Percentiles rank a stretch among this genome's conserved stretches.
Evolutionary conservation across 1,139 yeast species (phyloP).

Genomic region (Yamadazyma jaroonii): DNA sequence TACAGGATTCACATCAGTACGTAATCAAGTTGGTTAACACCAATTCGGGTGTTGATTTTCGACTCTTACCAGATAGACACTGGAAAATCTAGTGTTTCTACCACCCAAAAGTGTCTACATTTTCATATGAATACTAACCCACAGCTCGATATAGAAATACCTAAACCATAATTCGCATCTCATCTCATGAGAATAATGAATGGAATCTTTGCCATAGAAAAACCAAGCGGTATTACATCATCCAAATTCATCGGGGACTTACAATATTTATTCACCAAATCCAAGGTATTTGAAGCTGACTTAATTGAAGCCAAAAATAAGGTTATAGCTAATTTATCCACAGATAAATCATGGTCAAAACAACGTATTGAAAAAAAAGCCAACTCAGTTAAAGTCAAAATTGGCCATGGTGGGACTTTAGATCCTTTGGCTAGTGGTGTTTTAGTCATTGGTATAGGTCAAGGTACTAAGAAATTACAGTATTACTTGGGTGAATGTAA

Average conservation of each 20-base stretch:
- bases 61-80: too few species aligned
- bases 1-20: constrained; percentile 57
- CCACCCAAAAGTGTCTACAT: too few species aligned
- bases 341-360: constrained; percentile 47
- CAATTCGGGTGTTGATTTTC: too few species aligned
- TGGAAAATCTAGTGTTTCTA: too few species aligned
- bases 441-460: constrained; percentile 83
- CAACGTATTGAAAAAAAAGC: constrained; percentile 45
- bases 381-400: constrained; percentile 63
- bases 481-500: constrained; percentile 68
- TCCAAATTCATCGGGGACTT: constrained; percentile 66
- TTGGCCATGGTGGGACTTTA: constrained; percentile 98
- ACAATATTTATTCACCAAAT: constrained; percentile 59
- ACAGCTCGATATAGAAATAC: constrained; percentile 42
- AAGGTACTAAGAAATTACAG: constrained; percentile 80
- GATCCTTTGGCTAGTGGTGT: constrained; percentile 97
- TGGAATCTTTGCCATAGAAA: constrained; percentile 91
- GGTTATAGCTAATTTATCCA: constrained; percentile 34
- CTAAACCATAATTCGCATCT: constrained; percentile 17
- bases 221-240: constrained; percentile 85
- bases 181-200: constrained; percentile 44
- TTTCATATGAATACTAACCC: constrained; percentile 2
- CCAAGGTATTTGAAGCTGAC: constrained; percentile 58
- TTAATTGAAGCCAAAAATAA: constrained; percentile 39
- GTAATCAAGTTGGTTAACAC: too few species aligned